Evolutionary conservation across 192 early-diverging fungal species (phyloP).

Genomic region (Cetraspora pellucida): DNA sequence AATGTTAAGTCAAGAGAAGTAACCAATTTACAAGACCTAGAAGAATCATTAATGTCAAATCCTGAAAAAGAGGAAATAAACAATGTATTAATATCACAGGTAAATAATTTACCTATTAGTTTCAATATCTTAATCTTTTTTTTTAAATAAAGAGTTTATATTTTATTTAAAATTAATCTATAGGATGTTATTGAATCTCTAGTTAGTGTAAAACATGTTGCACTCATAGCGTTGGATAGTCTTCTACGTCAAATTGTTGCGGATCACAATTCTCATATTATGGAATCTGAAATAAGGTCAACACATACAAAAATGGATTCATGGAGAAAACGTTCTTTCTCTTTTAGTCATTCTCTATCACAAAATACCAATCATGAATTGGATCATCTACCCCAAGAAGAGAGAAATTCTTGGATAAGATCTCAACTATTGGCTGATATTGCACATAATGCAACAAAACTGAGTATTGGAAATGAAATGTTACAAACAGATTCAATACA

Average conservation of each 20-base stretch:
- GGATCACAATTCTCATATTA: constrained; percentile 15
- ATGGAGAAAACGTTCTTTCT: not conserved
- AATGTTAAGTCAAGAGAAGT: not conserved
- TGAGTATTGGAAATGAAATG: constrained; percentile 29
- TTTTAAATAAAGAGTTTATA: not conserved
- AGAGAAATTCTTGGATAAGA: constrained; percentile 13
- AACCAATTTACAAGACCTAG: not conserved
- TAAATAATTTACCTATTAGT: not conserved
- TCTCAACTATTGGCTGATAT: constrained; percentile 32
- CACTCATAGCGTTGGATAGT: constrained; percentile 52
- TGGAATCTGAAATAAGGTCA: constrained; percentile 30
- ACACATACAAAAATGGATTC: not conserved
- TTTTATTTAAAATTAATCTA: not conserved
- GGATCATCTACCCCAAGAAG: not conserved
- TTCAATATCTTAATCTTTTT: not conserved
- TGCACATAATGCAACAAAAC: constrained; percentile 31
- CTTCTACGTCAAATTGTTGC: constrained; percentile 52
- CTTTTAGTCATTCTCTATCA: not conserved
- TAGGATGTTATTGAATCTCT: constrained; percentile 54
- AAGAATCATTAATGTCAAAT: not conserved
- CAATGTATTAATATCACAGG: constrained; percentile 28
- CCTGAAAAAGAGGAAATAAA: constrained; percentile 24
- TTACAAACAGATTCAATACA: not conserved
- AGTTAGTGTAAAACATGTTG: constrained; percentile 53
- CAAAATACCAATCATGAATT: constrained; percentile 1